Conservation (phyloP, 1,284 basidiomycete species). For the Ganoderma sp. region DNA sequence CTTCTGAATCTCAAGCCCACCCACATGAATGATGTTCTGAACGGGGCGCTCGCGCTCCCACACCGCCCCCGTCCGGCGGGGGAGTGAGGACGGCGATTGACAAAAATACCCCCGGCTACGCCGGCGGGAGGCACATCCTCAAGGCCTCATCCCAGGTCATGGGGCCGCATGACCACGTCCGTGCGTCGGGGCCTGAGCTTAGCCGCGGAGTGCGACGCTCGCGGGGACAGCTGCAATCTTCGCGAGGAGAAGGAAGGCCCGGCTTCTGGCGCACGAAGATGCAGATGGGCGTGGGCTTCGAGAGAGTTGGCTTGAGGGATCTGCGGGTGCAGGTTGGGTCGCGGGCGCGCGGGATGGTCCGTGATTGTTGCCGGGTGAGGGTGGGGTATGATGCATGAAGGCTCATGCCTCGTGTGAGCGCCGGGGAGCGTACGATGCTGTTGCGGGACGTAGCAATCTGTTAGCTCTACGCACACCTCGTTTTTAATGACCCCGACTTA, state of each 20-base stretch:
- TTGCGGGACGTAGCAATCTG: neutral
- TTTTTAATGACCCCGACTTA: neutral
- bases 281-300: neutral
- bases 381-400: neutral
- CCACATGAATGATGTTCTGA: neutral
- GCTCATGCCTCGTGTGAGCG: neutral
- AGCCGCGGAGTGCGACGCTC: conserved; percentile 6
- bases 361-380: neutral
- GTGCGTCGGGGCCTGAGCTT: conserved; percentile 14
- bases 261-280: conserved; percentile 5
- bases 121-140: neutral
- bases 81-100: conserved; percentile 10
- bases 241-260: neutral
- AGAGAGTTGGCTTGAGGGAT: neutral
- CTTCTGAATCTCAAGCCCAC: neutral
- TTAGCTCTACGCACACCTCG: neutral
- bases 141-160: too few species aligned
- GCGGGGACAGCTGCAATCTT: conserved; percentile 3
- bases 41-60: conserved; percentile 2
- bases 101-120: neutral
- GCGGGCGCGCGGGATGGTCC: neutral
- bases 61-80: neutral
- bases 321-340: conserved; percentile 5
- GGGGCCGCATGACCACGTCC: neutral
- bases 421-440: neutral